phyloP scores from a whole-genome alignment of 1,284 basidiomycete species.

The Pseudozyma sp. region DNA sequence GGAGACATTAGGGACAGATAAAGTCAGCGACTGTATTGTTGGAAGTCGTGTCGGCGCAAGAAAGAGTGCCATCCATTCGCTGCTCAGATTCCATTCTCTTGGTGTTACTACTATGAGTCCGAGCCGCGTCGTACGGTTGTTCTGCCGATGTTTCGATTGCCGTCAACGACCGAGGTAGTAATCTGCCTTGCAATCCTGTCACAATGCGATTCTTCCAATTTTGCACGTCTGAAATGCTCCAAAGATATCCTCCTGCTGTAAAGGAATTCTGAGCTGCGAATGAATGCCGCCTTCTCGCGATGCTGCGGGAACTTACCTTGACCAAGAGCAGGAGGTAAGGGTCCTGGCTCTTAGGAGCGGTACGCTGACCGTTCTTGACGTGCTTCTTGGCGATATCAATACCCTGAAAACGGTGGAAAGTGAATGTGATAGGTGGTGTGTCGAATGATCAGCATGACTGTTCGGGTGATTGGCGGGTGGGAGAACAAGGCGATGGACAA shows the following conservation, averaged over 20 bases:
- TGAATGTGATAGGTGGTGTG: conserved; percentile 1
- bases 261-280: background rate
- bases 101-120: background rate
- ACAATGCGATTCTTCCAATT: too few species aligned
- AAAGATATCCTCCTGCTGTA: background rate
- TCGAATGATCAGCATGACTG: conserved; percentile 25
- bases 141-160: background rate
- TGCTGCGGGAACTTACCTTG: conserved; percentile 76
- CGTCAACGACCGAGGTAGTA: background rate
- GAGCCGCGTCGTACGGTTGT: background rate
- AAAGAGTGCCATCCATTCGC: background rate
- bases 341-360: conserved; percentile 98
- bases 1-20: background rate
- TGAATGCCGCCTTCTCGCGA: background rate
- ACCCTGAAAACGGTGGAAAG: conserved; percentile 84
- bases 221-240: background rate
- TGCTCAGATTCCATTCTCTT: too few species aligned
- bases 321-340: conserved; percentile 98
- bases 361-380: conserved; percentile 97
- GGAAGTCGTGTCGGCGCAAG: background rate
- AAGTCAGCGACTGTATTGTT: conserved; percentile 7
- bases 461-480: background rate
- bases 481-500: background rate
- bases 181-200: background rate
- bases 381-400: conserved; percentile 97